These are phyloP conservation scores for Zygotorulaspora mrakii DNA, from an alignment of 1,139 yeast genomes.

Conservation along the genomic window DNA sequence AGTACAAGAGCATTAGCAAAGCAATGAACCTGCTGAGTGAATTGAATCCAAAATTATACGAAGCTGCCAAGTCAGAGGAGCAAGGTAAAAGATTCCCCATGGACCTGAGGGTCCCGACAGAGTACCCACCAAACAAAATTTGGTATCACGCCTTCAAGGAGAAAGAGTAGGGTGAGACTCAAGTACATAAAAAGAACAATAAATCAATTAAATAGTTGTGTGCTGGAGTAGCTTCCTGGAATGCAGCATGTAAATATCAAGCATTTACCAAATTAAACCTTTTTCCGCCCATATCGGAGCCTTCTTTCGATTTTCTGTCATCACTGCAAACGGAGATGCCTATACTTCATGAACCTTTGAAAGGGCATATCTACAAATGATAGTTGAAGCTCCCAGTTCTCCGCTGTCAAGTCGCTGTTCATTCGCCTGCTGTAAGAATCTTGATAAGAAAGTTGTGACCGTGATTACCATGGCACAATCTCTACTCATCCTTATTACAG, in stretches of 20 bases:
- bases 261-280: no score
- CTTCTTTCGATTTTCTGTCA: no score
- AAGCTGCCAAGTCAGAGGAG: conserved; percentile 36
- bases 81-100: conserved; percentile 54
- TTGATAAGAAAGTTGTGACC: not conserved
- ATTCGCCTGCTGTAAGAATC: not conserved
- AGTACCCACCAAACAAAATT: conserved; percentile 78
- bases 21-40: conserved; percentile 73
- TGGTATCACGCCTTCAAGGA: conserved; percentile 64
- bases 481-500: conserved; percentile 29
- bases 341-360: not conserved
- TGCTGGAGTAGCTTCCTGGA: not conserved
- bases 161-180: conserved; percentile 6
- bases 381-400: not conserved
- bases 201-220: not conserved
- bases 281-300: no score
- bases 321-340: not conserved
- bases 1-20: conserved; percentile 59
- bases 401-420: not conserved
- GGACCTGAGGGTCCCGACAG: conserved; percentile 85
- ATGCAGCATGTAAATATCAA: conserved; percentile 2
- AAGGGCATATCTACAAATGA: not conserved
- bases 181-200: not conserved
- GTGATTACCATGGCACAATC: conserved; percentile 10
- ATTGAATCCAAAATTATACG: conserved; percentile 38